These are phyloP conservation scores for Puccinia polysora DNA, from an alignment of 1,284 basidiomycete genomes.

Conservation along the genomic window DNA sequence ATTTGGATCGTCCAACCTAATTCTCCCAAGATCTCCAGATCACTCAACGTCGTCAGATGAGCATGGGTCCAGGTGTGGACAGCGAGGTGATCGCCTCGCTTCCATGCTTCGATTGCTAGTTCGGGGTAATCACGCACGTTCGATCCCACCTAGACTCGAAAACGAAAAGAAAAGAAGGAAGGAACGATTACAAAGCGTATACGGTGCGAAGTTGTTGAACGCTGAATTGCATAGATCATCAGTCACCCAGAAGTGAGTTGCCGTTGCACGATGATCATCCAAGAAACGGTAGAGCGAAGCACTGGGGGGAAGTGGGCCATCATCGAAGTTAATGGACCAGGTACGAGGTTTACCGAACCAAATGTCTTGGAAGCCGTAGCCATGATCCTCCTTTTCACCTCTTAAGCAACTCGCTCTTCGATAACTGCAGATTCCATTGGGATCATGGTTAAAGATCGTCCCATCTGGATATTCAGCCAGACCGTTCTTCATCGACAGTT, in stretches of 20 bases:
- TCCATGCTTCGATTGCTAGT: slow-evolving; percentile 23
- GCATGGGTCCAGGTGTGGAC: slow-evolving; percentile 60
- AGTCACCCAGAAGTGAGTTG: slow-evolving; percentile 19
- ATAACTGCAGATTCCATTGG: slow-evolving; percentile 11
- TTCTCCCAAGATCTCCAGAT: slow-evolving; percentile 67
- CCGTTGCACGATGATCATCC: background rate
- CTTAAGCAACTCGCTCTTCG: slow-evolving; percentile 3
- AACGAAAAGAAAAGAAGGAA: too few species aligned
- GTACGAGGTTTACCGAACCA: background rate
- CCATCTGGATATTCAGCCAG: background rate
- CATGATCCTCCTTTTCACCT: too few species aligned
- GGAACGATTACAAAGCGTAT: background rate
- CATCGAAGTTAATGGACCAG: too few species aligned
- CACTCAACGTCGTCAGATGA: slow-evolving; percentile 66
- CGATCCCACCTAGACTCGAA: too few species aligned
- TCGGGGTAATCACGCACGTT: background rate
- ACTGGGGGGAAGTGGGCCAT: slow-evolving; percentile 1
- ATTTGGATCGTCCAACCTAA: slow-evolving; percentile 76
- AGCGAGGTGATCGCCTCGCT: slow-evolving; percentile 45
- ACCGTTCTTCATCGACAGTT: background rate
- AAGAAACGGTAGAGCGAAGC: background rate
- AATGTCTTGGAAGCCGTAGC: too few species aligned
- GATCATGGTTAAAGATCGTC: background rate
- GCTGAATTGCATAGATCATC: too few species aligned
- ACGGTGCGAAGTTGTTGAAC: too few species aligned